These are phyloP conservation scores for Trypanosoma mega DNA, from an alignment of 208 protist species.

Conservation along the genomic window DNA sequence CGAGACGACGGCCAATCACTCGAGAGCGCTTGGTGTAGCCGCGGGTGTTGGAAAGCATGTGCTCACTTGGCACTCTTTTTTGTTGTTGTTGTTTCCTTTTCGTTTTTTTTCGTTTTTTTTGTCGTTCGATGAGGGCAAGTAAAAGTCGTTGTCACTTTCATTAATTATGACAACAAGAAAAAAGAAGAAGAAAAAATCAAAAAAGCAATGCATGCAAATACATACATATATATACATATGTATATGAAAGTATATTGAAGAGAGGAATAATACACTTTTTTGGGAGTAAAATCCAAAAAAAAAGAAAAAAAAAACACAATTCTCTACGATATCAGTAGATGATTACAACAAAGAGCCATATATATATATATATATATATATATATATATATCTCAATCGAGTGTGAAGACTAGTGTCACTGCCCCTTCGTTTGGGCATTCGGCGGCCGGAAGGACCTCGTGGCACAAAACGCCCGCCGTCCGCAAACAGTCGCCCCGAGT, in stretches of 20 bases:
- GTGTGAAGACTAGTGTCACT: too few species aligned
- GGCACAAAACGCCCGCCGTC: too few species aligned
- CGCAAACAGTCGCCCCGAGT: too few species aligned
- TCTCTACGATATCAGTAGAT: too few species aligned
- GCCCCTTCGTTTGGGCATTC: too few species aligned
- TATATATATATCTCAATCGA: too few species aligned
- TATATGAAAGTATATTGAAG: background rate
- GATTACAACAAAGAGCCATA: too few species aligned
- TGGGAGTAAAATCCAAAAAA: background rate
- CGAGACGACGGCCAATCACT: conserved; percentile 34
- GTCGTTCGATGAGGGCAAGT: background rate
- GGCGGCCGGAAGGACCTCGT: too few species aligned
- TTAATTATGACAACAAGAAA: background rate
- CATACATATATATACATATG: background rate
- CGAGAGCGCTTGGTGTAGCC: conserved; percentile 38
- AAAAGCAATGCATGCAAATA: background rate
- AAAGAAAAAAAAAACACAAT: background rate
- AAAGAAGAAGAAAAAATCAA: background rate
- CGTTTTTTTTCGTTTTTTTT: background rate
- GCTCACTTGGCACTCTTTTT: conserved; percentile 9
- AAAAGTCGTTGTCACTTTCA: background rate
- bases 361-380: too few species aligned
- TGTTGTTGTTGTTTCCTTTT: background rate
- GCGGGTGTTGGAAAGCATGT: conserved; percentile 70
- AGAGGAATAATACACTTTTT: background rate